Evolutionary conservation across 1,284 basidiomycete genomes (phyloP), one percentile per base, ranked within the genome.

Genomic region (Boletus mariae): DNA sequence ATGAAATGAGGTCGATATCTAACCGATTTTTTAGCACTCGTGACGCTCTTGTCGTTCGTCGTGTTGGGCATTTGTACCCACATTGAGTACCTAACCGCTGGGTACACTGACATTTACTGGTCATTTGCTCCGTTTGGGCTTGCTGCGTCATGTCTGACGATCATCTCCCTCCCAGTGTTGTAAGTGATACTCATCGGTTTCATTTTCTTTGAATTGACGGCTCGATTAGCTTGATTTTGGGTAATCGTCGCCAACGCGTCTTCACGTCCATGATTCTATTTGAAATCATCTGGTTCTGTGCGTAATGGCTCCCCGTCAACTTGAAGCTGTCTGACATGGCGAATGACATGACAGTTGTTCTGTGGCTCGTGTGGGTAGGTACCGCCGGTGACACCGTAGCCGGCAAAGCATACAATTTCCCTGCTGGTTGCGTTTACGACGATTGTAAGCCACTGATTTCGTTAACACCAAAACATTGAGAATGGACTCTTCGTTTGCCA

Each of bases 251-350:
- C 17, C 41, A 32, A 6, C 47, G 53, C 15, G 40, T 53, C 13
- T 57, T 69, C 37, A 58, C 62, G 3, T 63, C 60, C 5, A 65
- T 37, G 51, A 44, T 68, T 9, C 2, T 59, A 10, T 65, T 68
- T 6, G 60, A 70, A 51, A 47, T 58, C 26, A 12, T 56, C n/a
- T 69, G 57, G 65, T 58, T 60, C 47, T 56, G 68, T 66, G 31
- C 40, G 59, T 66, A 8, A 42, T 25, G n/a, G 1, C 2, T 15
- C 20, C 5, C 15, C 34, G 11, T 17, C 11, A 2, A 2, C 2
- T 29, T n/a, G 23, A 38, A 2, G 12, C 7, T 42, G 3, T 45
- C 41, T 47, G 49, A 54, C 25, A 4, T 38, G 15, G 12, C 29
- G 43, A 47, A 52, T 29, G 31, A 5, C n/a, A 7, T 34, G 2